Conservation (phyloP, 352 stramenopile genomes). For the Globisporangium apiculatum region DNA sequence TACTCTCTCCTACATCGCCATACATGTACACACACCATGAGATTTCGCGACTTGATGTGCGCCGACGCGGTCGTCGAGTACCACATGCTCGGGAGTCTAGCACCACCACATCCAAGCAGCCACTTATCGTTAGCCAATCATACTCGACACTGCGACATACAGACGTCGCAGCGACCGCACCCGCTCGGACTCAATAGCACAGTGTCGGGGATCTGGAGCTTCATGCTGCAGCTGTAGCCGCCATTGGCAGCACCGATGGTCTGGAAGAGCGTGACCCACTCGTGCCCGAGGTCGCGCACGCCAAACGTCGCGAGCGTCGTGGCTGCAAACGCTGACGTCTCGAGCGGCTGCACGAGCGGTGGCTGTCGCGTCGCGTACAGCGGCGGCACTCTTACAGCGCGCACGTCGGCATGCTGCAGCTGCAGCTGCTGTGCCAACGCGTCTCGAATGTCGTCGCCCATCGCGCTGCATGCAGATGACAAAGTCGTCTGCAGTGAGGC, state of each 20-base stretch:
- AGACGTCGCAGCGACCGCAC: slow-evolving; percentile 11
- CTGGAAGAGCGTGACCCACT: slow-evolving; percentile 58
- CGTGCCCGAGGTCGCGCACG: slow-evolving; percentile 36
- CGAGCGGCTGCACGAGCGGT: slow-evolving; percentile 44
- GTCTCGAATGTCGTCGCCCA: slow-evolving; percentile 4
- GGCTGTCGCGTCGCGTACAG: slow-evolving; percentile 39
- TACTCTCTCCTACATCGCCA: no score
- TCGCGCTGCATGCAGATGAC: no score
- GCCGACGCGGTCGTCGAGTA: slow-evolving; percentile 42
- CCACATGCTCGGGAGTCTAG: slow-evolving; percentile 51
- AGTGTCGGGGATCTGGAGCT: slow-evolving; percentile 50
- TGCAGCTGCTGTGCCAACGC: not conserved
- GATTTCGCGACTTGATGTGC: slow-evolving; percentile 28
- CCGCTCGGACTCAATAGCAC: slow-evolving; percentile 50
- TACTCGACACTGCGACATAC: not conserved
- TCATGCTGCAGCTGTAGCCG: slow-evolving; percentile 25
- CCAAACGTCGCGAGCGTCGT: slow-evolving; percentile 19
- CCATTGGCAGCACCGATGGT: slow-evolving; percentile 24
- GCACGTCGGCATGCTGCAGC: not conserved
- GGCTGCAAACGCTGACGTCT: slow-evolving; percentile 30
- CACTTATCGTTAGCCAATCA: not conserved
- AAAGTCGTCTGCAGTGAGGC: no score
- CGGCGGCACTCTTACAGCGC: slow-evolving; percentile 9
- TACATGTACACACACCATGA: slow-evolving; percentile 20
- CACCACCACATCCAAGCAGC: not conserved